phyloP scores from a whole-genome alignment of 371 early-diverging fungal species.

The Mucor indicus region DNA sequence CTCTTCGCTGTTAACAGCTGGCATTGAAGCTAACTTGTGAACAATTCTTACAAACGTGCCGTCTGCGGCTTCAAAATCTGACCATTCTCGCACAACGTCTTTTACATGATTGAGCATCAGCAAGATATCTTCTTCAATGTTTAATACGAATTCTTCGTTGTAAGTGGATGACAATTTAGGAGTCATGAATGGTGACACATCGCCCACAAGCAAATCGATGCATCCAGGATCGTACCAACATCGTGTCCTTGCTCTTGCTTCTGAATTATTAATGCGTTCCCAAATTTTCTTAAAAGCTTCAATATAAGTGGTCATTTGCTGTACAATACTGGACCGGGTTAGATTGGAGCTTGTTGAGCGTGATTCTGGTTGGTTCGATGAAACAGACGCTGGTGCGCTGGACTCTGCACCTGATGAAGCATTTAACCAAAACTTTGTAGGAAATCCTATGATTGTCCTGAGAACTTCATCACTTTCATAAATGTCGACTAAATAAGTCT shows the following conservation, averaged over 20 bases:
- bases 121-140: conserved; percentile 32
- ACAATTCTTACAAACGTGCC: conserved; percentile 44
- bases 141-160: conserved; percentile 39
- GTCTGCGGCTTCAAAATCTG: conserved; percentile 38
- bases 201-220: conserved; percentile 42
- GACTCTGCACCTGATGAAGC: background rate
- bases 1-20: conserved; percentile 7
- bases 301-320: conserved; percentile 20
- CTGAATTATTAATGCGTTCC: conserved; percentile 32
- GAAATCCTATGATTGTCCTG: conserved; percentile 39
- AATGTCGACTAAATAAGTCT: conserved; percentile 62
- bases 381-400: background rate
- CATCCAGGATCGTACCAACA: conserved; percentile 47
- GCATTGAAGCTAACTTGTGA: conserved; percentile 17
- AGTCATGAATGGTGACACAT: conserved; percentile 48
- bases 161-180: conserved; percentile 36
- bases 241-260: conserved; percentile 28
- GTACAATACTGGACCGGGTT: background rate
- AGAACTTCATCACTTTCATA: conserved; percentile 74
- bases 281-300: conserved; percentile 32
- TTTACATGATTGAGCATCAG: conserved; percentile 18
- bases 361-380: background rate
- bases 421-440: conserved; percentile 25
- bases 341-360: background rate
- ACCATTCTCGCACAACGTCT: conserved; percentile 19